These are phyloP conservation scores for Cryptococcus sp. DNA, from an alignment of 1,284 basidiomycete species.

Conservation along the genomic window DNA sequence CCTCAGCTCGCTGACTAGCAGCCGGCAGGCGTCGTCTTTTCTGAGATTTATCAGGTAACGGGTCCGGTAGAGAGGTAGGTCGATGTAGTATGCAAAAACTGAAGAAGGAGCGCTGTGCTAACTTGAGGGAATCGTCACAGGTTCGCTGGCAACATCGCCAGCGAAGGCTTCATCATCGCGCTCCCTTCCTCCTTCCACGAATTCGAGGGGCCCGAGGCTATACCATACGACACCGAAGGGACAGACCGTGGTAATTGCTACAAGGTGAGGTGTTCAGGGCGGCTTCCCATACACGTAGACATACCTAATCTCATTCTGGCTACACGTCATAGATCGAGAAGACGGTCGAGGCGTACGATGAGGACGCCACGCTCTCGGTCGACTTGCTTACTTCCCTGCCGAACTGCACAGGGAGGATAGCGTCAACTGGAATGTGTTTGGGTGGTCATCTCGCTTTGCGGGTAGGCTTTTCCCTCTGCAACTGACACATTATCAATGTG, in stretches of 20 bases:
- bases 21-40: slow-evolving; percentile 43
- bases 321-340: slow-evolving; percentile 66
- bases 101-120: not conserved
- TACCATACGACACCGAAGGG: slow-evolving; percentile 83
- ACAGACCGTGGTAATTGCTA: slow-evolving; percentile 85
- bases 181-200: slow-evolving; percentile 66
- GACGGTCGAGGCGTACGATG: slow-evolving; percentile 74
- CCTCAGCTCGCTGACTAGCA: not conserved
- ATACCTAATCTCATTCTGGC: not conserved
- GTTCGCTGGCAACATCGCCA: slow-evolving; percentile 87
- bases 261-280: slow-evolving; percentile 58
- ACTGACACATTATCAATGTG: not conserved
- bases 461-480: slow-evolving; percentile 45
- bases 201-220: slow-evolving; percentile 78
- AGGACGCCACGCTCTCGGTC: slow-evolving; percentile 74
- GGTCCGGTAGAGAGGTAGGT: slow-evolving; percentile 41
- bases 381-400: slow-evolving; percentile 67
- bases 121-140: slow-evolving; percentile 37
- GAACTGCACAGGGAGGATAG: slow-evolving; percentile 86
- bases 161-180: slow-evolving; percentile 59
- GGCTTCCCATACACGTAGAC: not conserved
- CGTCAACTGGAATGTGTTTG: slow-evolving; percentile 55
- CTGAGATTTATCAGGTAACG: slow-evolving; percentile 53
- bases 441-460: slow-evolving; percentile 57
- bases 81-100: no score